Conservation (phyloP, 164 flowering plant genomes). For the Tinospora cordifolia region DNA sequence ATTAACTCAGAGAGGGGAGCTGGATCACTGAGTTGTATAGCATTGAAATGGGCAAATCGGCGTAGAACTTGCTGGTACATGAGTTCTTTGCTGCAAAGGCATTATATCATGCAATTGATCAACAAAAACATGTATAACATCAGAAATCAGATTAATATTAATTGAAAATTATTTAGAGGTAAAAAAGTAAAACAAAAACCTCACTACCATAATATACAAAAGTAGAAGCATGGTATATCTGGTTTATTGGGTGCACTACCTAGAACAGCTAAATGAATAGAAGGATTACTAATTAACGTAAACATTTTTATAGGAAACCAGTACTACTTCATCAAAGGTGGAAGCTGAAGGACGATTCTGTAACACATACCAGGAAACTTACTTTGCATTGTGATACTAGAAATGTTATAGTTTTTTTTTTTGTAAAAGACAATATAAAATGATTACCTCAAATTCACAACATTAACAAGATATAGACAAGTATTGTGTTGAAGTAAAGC, state of each 20-base stretch:
- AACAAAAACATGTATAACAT: neutral
- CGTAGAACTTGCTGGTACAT: constrained; percentile 94
- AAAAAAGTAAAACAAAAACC: neutral
- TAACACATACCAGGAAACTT: neutral
- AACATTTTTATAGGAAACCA: neutral
- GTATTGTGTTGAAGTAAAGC: constrained; percentile 88
- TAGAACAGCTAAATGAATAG: neutral
- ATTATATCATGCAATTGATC: neutral
- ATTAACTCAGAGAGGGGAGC: constrained; percentile 62
- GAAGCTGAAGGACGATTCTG: neutral
- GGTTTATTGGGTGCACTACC: neutral
- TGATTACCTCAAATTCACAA: constrained; percentile 72
- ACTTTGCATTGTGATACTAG: neutral
- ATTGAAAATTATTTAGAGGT: neutral
- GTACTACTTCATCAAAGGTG: neutral
- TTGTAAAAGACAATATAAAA: neutral
- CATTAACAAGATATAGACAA: constrained; percentile 78
- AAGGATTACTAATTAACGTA: neutral
- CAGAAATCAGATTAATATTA: neutral
- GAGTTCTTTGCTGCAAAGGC: constrained; percentile 78
- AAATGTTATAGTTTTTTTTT: neutral
- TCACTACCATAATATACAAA: neutral
- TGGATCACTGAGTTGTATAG: constrained; percentile 84
- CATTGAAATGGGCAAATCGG: constrained; percentile 92
- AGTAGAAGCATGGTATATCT: neutral